Conservation (phyloP, 1,139 yeast genomes). For the Yarrowia galli region DNA sequence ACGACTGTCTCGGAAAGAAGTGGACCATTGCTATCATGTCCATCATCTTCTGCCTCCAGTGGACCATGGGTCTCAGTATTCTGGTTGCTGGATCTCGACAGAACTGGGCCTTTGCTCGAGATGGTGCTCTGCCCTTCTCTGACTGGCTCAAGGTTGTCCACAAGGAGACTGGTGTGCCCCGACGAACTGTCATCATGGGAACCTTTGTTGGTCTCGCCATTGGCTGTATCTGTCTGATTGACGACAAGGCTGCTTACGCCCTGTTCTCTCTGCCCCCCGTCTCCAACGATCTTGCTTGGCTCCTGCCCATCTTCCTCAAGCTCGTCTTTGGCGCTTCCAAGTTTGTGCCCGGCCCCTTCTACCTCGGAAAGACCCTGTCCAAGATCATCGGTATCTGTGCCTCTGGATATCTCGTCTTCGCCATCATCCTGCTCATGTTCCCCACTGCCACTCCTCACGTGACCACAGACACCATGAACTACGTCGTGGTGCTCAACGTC, state of each 20-base stretch:
- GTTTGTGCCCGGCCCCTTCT: constrained; percentile 70
- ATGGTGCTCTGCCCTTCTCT: constrained; percentile 80
- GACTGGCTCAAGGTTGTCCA: constrained; percentile 60
- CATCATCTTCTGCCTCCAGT: constrained; percentile 48
- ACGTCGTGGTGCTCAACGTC: constrained; percentile 67
- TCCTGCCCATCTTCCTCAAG: constrained; percentile 62
- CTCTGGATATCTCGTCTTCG: constrained; percentile 55
- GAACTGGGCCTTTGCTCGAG: constrained; percentile 87
- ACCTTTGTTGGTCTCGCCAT: constrained; percentile 58
- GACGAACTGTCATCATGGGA: constrained; percentile 65
- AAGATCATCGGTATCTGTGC: constrained; percentile 48
- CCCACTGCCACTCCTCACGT: constrained; percentile 58
- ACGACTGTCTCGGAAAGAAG: constrained; percentile 68
- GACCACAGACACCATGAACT: constrained; percentile 62
- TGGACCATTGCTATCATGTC: constrained; percentile 60
- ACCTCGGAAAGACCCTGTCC: constrained; percentile 61
- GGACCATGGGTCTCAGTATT: constrained; percentile 69
- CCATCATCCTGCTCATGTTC: constrained; percentile 71
- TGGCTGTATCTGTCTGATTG: constrained; percentile 66
- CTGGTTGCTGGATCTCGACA: constrained; percentile 87
- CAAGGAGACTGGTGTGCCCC: constrained; percentile 61
- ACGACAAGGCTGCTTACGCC: constrained; percentile 66
- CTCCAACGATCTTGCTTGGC: constrained; percentile 69
- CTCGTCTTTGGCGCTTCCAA: constrained; percentile 53
- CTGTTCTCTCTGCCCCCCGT: constrained; percentile 65